These are phyloP conservation scores for Fusarium veterinarium DNA, from an alignment of 2,329 filamentous ascomycete species.

Conservation along the genomic window DNA sequence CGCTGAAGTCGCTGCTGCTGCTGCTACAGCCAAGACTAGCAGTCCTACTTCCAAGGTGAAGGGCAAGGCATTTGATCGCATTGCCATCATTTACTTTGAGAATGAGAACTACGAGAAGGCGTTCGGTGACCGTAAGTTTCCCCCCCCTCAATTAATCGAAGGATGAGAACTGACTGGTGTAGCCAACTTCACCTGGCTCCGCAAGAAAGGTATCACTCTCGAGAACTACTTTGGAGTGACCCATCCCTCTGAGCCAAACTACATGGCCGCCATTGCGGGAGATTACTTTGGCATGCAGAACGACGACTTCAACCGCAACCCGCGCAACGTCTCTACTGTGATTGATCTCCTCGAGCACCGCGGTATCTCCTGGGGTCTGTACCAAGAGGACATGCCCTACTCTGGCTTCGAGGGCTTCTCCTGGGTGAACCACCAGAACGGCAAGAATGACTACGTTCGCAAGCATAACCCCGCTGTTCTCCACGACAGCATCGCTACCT, in stretches of 20 bases:
- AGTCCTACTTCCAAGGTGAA: conserved; percentile 72
- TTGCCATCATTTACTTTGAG: conserved; percentile 81
- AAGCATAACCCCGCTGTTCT: conserved; percentile 80
- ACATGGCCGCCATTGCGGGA: conserved; percentile 69
- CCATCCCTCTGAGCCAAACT: conserved; percentile 77
- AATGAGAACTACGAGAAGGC: conserved; percentile 78
- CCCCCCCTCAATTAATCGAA: rapidly evolving
- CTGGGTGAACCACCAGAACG: conserved; percentile 73
- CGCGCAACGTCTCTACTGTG: conserved; percentile 72
- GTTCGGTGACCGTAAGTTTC: conserved; percentile 66
- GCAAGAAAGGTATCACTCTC: conserved; percentile 47
- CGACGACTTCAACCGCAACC: conserved; percentile 66
- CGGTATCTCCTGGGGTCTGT: conserved; percentile 75
- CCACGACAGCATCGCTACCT: conserved; percentile 72
- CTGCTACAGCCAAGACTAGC: conserved; percentile 69
- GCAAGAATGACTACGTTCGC: conserved; percentile 81
- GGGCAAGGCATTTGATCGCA: conserved; percentile 78
- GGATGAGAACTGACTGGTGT: rapidly evolving
- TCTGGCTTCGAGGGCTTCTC: conserved; percentile 75
- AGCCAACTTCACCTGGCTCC: conserved; percentile 47
- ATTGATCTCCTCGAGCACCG: conserved; percentile 75
- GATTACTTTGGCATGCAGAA: conserved; percentile 73
- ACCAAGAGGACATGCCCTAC: conserved; percentile 83
- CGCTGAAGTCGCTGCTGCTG: conserved; percentile 64
- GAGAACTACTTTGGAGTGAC: conserved; percentile 63